phyloP scores from a whole-genome alignment of 768 basidiomycete genomes.

The Suillus discolor region DNA sequence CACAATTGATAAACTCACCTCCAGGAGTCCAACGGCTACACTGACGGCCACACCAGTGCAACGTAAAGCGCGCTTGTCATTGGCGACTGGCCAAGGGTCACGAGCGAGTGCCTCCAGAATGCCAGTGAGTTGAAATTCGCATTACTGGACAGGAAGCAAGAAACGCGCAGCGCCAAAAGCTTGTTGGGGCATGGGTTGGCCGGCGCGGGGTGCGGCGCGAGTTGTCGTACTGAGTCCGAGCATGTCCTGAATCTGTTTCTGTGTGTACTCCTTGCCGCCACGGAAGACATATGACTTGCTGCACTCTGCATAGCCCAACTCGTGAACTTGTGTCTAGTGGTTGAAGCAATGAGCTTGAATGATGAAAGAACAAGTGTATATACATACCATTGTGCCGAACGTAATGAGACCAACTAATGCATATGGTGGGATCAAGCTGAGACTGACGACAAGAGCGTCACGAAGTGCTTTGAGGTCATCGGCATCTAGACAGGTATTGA shows the following conservation, averaged over 20 bases:
- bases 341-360: background rate
- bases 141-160: conserved; percentile 87
- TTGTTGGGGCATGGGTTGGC: conserved; percentile 78
- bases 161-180: conserved; percentile 88
- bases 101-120: conserved; percentile 85
- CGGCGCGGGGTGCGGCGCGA: conserved; percentile 85
- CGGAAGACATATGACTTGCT: conserved; percentile 99
- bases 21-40: conserved; percentile 90
- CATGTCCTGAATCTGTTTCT: conserved; percentile 99
- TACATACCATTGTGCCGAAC: conserved; percentile 65
- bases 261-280: conserved; percentile 93
- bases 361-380: background rate
- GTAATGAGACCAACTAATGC: conserved; percentile 96
- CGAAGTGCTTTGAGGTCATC: conserved; percentile 95
- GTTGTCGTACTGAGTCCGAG: conserved; percentile 70
- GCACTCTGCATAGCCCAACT: conserved; percentile 95
- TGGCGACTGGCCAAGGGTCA: conserved; percentile 98
- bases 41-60: conserved; percentile 95
- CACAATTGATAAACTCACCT: conserved; percentile 46
- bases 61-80: conserved; percentile 88
- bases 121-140: conserved; percentile 94
- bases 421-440: conserved; percentile 90
- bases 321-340: conserved; percentile 91
- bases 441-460: conserved; percentile 92
- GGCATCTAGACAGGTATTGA: conserved; percentile 95